Evolutionary conservation across 257 asterid species (phyloP), one percentile per base, ranked within the genome.

Genomic region (Ilex asprella): DNA sequence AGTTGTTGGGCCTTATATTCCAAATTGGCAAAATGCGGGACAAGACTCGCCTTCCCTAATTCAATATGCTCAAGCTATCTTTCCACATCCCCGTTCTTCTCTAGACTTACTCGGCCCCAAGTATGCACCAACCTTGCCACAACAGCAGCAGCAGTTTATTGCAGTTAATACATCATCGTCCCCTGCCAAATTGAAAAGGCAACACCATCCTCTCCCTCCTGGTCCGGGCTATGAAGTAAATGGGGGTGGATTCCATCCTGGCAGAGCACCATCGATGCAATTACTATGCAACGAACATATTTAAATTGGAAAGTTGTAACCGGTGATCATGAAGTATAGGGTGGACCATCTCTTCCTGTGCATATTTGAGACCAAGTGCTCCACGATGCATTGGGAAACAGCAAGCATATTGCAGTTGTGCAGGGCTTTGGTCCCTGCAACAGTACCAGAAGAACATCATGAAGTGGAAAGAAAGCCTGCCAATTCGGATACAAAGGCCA

Each of bases 21-120:
- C 74, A 7, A 78, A 68, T 50, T 73, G 87, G 80, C 79, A 43
- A 57, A 69, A 50, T 47, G 80, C 72, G 51, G 77, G 76, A 58
- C 30, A 43, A 39, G 73, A 71, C 55, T 30, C 78, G 8, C 71
- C 79, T 62, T 74, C 78, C 6, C 51, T 72, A 68, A 66, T 68
- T 32, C 86, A 80, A 66, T 81, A 72, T 10, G 68, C 74, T 1
- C 94, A 81, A 32, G 55, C 75, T 39, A 69, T 71, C 61, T 80
- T 79, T 63, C 81, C 81, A 31, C 81, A 66, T 62, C 58, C 86
- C 70, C 74, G 58, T 44, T 67, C 86, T 62, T 72, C 88, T 5
- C 16, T 53, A 29, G 80, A 71, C 57, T 16, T 39, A 51, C 65
- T 64, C 1, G 79, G 80, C 55, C 55, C 80, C 16, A 81, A 80